Evolutionary conservation across 495 filamentous ascomycete genomes (phyloP).

Genomic region (Tuber magnatum): DNA sequence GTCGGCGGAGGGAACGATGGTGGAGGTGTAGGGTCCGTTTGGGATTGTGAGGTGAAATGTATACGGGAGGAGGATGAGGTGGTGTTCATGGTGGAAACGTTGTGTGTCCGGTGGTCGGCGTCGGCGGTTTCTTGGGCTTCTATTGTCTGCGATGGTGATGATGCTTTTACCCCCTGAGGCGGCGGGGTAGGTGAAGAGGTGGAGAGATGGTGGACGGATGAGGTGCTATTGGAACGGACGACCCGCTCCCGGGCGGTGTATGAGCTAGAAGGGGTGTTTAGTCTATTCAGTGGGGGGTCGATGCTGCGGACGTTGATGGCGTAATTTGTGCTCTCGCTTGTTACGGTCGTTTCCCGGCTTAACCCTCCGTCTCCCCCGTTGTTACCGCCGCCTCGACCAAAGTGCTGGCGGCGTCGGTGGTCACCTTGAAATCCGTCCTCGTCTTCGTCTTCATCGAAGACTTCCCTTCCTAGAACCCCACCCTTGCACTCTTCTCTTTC

Average conservation of each 20-base stretch:
- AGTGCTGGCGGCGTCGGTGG: neutral
- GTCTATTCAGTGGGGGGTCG: neutral
- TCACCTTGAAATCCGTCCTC: slow-evolving; percentile 25
- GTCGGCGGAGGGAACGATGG: slow-evolving; percentile 18
- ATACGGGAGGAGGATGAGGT: slow-evolving; percentile 13
- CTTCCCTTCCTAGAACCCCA: slow-evolving; percentile 84
- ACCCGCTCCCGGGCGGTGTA: neutral
- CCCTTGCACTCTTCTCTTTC: slow-evolving; percentile 95
- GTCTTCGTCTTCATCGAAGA: slow-evolving; percentile 87
- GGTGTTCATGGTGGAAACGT: slow-evolving; percentile 31
- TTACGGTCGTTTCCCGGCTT: slow-evolving; percentile 25
- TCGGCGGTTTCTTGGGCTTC: neutral
- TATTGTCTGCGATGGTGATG: neutral
- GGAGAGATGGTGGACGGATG: neutral
- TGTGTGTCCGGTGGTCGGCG: neutral
- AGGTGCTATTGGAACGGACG: neutral
- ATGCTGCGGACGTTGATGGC: slow-evolving; percentile 18
- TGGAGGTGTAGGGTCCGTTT: slow-evolving; percentile 28
- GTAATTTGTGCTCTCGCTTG: slow-evolving; percentile 26
- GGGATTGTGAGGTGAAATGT: slow-evolving; percentile 35
- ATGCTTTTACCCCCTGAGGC: slow-evolving; percentile 40
- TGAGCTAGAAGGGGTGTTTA: neutral
- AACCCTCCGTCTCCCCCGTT: slow-evolving; percentile 10
- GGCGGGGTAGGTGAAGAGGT: neutral
- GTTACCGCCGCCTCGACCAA: neutral